Evolutionary conservation across 1,284 basidiomycete genomes (phyloP).

Genomic region (Microbotryum silenes-acaulis): DNA sequence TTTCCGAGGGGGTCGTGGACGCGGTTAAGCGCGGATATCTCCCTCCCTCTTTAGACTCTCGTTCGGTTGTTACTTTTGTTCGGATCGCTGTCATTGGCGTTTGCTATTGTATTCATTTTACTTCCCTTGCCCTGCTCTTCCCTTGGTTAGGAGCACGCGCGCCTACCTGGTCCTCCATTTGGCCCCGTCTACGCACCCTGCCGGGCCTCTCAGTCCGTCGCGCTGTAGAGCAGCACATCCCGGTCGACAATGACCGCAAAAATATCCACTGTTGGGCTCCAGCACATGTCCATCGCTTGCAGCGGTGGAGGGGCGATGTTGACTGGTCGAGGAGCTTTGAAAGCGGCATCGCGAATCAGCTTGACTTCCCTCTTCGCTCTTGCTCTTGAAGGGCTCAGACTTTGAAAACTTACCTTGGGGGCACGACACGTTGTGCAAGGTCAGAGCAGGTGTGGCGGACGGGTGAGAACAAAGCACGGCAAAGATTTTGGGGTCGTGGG

Average conservation of each 20-base stretch:
- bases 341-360: background rate
- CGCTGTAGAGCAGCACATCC: background rate
- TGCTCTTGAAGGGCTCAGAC: too few relatives aligned
- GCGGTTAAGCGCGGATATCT: slow-evolving; percentile 7
- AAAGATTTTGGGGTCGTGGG: background rate
- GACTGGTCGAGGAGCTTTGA: background rate
- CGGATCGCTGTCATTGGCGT: background rate
- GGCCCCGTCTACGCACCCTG: background rate
- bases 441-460: background rate
- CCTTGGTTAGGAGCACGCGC: background rate
- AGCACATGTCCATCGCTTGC: slow-evolving; percentile 1
- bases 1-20: slow-evolving; percentile 22
- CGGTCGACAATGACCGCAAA: background rate
- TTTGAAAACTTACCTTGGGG: background rate
- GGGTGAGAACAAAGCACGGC: background rate
- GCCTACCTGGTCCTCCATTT: too few relatives aligned
- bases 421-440: background rate
- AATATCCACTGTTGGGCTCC: background rate
- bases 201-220: background rate
- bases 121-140: background rate
- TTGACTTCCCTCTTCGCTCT: too few relatives aligned
- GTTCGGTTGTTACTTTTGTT: background rate
- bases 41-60: background rate
- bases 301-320: background rate
- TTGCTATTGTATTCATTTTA: background rate